Conservation (phyloP, 2,329 filamentous ascomycete species). For the Falciphora oryzae region DNA sequence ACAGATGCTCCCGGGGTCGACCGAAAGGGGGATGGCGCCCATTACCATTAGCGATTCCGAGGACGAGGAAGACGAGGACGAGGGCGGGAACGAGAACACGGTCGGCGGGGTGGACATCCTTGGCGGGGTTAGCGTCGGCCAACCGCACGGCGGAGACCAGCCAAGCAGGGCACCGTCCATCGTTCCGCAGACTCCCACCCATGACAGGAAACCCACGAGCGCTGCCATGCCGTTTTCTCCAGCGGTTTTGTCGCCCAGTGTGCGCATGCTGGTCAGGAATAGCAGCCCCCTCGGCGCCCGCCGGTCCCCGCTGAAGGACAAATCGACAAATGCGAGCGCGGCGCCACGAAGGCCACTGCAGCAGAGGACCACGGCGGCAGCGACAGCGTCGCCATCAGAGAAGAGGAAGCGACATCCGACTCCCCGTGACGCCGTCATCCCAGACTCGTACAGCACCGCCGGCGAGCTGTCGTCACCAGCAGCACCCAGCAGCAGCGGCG, state of each 20-base stretch:
- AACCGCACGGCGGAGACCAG: slow-evolving; percentile 5
- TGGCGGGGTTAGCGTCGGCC: slow-evolving; percentile 7
- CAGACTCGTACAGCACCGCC: slow-evolving; percentile 38
- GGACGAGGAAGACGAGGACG: slow-evolving; percentile 14
- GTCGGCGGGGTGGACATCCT: background rate
- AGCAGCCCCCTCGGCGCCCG: slow-evolving; percentile 10
- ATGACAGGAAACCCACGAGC: background rate
- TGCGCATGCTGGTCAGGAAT: slow-evolving; percentile 5
- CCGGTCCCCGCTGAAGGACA: slow-evolving; percentile 34
- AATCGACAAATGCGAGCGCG: slow-evolving; percentile 25
- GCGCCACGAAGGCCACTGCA: slow-evolving; percentile 11
- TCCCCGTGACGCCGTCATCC: slow-evolving; percentile 29
- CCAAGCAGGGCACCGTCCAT: slow-evolving; percentile 20
- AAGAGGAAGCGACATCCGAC: slow-evolving; percentile 12
- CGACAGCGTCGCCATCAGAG: slow-evolving; percentile 20
- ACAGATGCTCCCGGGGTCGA: slow-evolving; percentile 22
- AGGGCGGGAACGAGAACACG: background rate
- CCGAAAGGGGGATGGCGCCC: slow-evolving; percentile 12
- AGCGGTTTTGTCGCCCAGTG: background rate
- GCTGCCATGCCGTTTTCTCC: background rate
- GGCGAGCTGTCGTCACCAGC: slow-evolving; percentile 12
- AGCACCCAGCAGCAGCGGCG: slow-evolving; percentile 13
- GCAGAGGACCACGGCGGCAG: slow-evolving; percentile 14
- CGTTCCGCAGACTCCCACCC: slow-evolving; percentile 37
- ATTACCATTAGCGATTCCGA: slow-evolving; percentile 19